These are phyloP conservation scores for Fereydounia khargensis DNA, from an alignment of 1,284 basidiomycete species.

Conservation along the genomic window DNA sequence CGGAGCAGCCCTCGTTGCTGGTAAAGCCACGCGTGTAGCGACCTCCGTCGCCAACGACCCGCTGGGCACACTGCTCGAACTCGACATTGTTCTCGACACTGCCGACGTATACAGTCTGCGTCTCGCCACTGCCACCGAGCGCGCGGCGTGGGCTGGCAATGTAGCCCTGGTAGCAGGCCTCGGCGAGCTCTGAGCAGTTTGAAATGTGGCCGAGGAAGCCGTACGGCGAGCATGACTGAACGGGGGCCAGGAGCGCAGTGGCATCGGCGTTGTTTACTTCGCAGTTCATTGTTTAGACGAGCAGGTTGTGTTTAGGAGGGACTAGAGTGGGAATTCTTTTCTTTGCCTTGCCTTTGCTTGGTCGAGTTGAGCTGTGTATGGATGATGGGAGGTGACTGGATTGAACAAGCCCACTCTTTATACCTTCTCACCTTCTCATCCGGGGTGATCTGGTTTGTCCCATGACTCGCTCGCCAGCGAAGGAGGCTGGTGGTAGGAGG, in stretches of 20 bases:
- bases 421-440: too few species aligned
- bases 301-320: too few species aligned
- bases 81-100: neutral
- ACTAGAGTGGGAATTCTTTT: too few species aligned
- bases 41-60: neutral
- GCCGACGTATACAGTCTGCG: neutral
- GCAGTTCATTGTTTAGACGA: constrained; percentile 2
- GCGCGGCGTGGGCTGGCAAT: constrained; percentile 1
- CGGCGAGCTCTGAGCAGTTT: neutral
- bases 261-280: neutral
- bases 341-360: too few species aligned
- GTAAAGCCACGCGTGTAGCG: neutral
- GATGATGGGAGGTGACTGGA: too few species aligned
- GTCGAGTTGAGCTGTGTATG: too few species aligned
- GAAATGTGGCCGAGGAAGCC: constrained; percentile 1
- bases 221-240: neutral
- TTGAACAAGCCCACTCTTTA: too few species aligned
- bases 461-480: too few species aligned
- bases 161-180: constrained; percentile 2
- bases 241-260: neutral
- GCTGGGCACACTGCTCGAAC: neutral
- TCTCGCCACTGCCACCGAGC: neutral
- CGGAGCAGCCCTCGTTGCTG: constrained; percentile 1
- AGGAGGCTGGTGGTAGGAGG: too few species aligned
- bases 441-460: too few species aligned